These are phyloP conservation scores for Flaveria ramosissima DNA, from an alignment of 129 eudicot genomes.

Conservation along the genomic window DNA sequence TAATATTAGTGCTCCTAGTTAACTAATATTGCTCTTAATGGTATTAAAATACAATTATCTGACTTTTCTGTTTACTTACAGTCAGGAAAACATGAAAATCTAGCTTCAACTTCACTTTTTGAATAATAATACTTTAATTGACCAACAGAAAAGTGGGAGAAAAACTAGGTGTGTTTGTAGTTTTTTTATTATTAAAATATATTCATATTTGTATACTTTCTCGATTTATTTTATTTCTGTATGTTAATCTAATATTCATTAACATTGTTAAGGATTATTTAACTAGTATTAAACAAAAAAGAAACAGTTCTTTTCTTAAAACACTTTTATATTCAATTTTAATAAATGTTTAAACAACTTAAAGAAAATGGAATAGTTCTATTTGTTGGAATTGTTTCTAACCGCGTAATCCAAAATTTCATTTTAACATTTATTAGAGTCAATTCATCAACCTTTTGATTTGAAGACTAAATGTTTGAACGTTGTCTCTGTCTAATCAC, in stretches of 20 bases:
- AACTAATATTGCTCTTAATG: no score
- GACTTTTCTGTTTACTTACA: constrained; percentile 28
- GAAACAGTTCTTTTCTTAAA: no score
- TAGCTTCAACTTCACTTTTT: constrained; percentile 33
- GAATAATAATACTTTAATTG: constrained; percentile 15
- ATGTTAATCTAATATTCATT: background rate
- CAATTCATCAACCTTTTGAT: no score
- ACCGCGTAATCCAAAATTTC: background rate
- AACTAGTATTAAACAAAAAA: background rate
- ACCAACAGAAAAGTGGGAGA: constrained; percentile 39
- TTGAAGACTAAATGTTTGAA: no score
- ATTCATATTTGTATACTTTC: constrained; percentile 16
- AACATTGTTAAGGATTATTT: no score
- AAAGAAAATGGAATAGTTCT: background rate
- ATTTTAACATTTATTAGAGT: no score
- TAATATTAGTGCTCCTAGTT: no score
- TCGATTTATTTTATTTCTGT: no score
- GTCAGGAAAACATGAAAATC: constrained; percentile 20
- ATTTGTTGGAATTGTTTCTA: no score
- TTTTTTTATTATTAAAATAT: background rate
- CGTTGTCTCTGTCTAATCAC: no score
- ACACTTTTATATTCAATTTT: background rate
- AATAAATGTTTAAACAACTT: background rate
- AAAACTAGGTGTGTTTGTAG: constrained; percentile 8
- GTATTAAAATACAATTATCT: background rate